phyloP scores from a whole-genome alignment of 345 rosid genomes.

The Salix udensis region DNA sequence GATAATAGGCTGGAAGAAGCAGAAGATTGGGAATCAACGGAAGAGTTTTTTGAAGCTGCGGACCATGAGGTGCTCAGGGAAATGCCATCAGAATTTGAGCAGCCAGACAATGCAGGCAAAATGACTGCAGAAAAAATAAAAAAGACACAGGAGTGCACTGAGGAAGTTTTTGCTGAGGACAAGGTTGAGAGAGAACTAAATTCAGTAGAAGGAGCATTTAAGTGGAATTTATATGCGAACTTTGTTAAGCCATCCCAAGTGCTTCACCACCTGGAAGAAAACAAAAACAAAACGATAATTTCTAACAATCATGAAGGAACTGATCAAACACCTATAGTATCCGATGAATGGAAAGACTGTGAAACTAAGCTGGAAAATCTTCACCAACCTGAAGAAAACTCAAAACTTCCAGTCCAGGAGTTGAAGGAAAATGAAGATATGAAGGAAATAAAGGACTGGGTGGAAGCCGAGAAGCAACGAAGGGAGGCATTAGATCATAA shows the following conservation, averaged over 20 bases:
- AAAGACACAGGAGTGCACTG: conserved; percentile 24
- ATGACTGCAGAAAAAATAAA: conserved; percentile 19
- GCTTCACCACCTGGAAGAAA: conserved; percentile 33
- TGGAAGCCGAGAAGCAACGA: conserved; percentile 14
- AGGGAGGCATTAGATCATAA: conserved; percentile 19
- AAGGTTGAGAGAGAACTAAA: no score
- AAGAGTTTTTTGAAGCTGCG: conserved; percentile 17
- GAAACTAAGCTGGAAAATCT: conserved; percentile 34
- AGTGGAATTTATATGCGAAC: conserved; percentile 20
- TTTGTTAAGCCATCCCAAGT: conserved; percentile 23
- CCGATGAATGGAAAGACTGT: conserved; percentile 21
- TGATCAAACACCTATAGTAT: conserved; percentile 5
- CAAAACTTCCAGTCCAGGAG: conserved; percentile 24
- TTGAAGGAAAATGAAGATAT: conserved; percentile 13
- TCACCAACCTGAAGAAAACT: conserved; percentile 29
- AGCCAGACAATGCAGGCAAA: conserved; percentile 36
- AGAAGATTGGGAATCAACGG: conserved; percentile 27
- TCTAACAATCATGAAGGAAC: conserved; percentile 21
- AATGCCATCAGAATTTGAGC: conserved; percentile 17
- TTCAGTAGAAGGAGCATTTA: no score
- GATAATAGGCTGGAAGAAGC: conserved; percentile 31
- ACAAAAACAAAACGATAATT: conserved; percentile 24
- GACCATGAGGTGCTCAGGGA: neutral
- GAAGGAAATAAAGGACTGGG: conserved; percentile 6
- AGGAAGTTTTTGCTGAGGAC: no score